Conservation (phyloP, 2,329 filamentous ascomycete species). For the Beauveria varroae region DNA sequence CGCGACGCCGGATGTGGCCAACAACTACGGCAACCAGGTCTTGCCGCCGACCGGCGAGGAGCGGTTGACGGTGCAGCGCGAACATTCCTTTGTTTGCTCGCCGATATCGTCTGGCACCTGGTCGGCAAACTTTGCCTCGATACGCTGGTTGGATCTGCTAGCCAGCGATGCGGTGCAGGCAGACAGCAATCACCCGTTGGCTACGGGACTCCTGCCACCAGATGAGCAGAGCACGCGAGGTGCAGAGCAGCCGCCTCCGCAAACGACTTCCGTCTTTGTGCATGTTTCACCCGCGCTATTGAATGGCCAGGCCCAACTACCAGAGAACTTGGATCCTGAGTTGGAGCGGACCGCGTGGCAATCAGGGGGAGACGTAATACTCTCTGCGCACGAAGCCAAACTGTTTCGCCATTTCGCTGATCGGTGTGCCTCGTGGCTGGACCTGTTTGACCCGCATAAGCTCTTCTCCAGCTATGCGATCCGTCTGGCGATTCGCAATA, state of each 20-base stretch:
- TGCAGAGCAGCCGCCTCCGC: no score
- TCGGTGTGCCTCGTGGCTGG: conserved; percentile 13
- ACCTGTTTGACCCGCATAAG: conserved; percentile 12
- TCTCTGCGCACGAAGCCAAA: conserved; percentile 19
- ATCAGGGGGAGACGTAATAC: conserved; percentile 16
- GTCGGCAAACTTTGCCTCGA: conserved; percentile 19
- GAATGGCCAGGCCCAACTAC: conserved; percentile 7
- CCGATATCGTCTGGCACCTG: conserved; percentile 19
- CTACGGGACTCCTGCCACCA: conserved; percentile 10
- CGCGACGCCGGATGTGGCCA: neutral
- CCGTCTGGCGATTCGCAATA: conserved; percentile 30
- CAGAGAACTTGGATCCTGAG: conserved; percentile 8
- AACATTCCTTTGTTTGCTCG: neutral
- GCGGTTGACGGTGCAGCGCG: neutral
- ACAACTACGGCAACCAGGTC: neutral
- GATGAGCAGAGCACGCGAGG: neutral
- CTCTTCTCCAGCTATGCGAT: conserved; percentile 13
- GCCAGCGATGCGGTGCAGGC: conserved; percentile 17
- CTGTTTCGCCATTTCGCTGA: conserved; percentile 24
- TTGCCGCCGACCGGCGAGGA: neutral
- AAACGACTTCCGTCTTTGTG: neutral
- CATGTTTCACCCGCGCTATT: conserved; percentile 7
- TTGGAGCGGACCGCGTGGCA: conserved; percentile 22
- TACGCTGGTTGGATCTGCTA: conserved; percentile 17
- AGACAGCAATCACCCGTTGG: conserved; percentile 23